Conservation (phyloP, 345 rosid species). For the Kandelia obovata region DNA sequence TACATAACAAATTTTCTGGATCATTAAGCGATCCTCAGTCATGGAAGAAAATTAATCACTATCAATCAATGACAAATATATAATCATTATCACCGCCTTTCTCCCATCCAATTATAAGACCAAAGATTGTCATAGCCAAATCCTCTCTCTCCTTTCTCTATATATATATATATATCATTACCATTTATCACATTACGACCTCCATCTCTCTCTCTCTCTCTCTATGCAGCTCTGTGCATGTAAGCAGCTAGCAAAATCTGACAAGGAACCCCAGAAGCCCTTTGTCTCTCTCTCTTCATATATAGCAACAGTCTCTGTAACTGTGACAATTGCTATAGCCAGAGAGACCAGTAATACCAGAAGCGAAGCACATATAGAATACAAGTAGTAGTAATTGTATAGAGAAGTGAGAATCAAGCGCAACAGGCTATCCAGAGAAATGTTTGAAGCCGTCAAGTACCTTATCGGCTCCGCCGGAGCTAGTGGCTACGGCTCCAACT, state of each 20-base stretch:
- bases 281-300: neutral
- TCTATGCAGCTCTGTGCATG: neutral
- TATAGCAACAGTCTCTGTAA: neutral
- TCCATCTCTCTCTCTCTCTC: slow-evolving; percentile 1
- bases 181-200: neutral
- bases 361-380: neutral
- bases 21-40: neutral
- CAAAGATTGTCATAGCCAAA: neutral
- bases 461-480: slow-evolving; percentile 74
- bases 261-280: neutral
- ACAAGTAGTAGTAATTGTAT: neutral
- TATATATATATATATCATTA: neutral
- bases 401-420: too few relatives aligned
- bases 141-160: neutral
- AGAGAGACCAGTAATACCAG: slow-evolving; percentile 15
- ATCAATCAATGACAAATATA: slow-evolving; percentile 35
- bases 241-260: neutral
- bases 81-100: slow-evolving; percentile 22
- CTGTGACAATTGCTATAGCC: slow-evolving; percentile 31
- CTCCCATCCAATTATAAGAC: neutral
- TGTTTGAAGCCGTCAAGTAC: slow-evolving; percentile 75
- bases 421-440: slow-evolving; percentile 13
- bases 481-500: slow-evolving; percentile 83
- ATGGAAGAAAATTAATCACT: neutral
- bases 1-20: neutral